Percentiles rank a stretch among this genome's conserved stretches.
Evolutionary conservation across 1,284 basidiomycete genomes (phyloP).

Genomic region (Inonotus obliquus): DNA sequence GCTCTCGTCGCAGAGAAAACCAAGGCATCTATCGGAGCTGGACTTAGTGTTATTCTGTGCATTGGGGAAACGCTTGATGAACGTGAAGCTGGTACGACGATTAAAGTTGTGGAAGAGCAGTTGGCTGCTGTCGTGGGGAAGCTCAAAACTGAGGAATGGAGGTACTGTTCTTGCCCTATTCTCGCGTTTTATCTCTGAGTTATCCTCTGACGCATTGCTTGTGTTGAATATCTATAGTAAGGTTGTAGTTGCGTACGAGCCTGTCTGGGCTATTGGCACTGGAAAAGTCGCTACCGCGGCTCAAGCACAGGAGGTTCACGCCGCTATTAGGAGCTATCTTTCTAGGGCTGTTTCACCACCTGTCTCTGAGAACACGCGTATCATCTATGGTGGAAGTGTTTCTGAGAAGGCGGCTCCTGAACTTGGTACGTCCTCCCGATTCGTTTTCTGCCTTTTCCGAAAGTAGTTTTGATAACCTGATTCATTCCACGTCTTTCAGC

Average conservation of each 20-base stretch:
- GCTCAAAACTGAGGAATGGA: slow-evolving; percentile 63
- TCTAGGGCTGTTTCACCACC: slow-evolving; percentile 56
- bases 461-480: no score
- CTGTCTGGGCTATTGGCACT: slow-evolving; percentile 99
- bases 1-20: slow-evolving; percentile 86
- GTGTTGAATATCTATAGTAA: slow-evolving; percentile 51
- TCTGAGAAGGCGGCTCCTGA: slow-evolving; percentile 85
- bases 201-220: not conserved
- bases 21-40: slow-evolving; percentile 68
- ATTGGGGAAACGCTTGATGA: slow-evolving; percentile 92
- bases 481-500: no score
- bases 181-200: not conserved
- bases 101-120: slow-evolving; percentile 79
- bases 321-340: slow-evolving; percentile 79
- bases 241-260: slow-evolving; percentile 93
- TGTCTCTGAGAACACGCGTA: slow-evolving; percentile 75
- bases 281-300: slow-evolving; percentile 89
- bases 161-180: slow-evolving; percentile 40
- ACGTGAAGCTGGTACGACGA: slow-evolving; percentile 80
- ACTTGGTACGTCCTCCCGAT: slow-evolving; percentile 52
- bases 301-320: slow-evolving; percentile 94
- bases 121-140: slow-evolving; percentile 73
- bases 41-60: slow-evolving; percentile 90
- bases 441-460: not conserved
- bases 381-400: slow-evolving; percentile 97